These are phyloP conservation scores for Pleurotus tuoliensis DNA, from an alignment of 768 basidiomycete genomes.

Conservation along the genomic window DNA sequence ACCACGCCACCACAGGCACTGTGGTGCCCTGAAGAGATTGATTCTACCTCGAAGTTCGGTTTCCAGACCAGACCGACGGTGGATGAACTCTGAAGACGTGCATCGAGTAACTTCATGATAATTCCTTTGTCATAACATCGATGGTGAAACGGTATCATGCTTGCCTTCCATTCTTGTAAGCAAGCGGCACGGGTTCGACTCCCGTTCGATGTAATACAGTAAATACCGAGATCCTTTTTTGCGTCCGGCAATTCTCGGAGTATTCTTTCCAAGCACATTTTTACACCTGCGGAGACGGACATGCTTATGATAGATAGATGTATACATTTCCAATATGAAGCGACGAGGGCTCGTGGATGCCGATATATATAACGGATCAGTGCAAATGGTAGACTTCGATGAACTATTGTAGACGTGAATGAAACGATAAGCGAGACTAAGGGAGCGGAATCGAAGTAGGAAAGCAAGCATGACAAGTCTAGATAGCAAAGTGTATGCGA, in stretches of 20 bases:
- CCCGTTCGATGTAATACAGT: conserved; percentile 24
- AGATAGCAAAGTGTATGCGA: neutral
- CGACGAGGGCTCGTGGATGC: too few species aligned
- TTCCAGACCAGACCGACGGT: too few species aligned
- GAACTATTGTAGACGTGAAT: neutral
- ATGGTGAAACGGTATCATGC: conserved; percentile 64
- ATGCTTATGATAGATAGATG: neutral
- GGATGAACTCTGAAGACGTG: too few species aligned
- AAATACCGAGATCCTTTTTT: neutral
- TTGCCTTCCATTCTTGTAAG: conserved; percentile 39
- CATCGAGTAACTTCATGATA: too few species aligned
- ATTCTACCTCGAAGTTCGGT: too few species aligned
- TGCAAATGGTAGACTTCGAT: neutral
- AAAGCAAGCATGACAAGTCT: neutral
- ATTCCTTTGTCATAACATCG: neutral
- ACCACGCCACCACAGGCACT: too few species aligned
- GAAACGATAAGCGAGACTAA: neutral
- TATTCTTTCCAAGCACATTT: neutral
- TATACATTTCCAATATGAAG: too few species aligned
- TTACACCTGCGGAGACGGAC: neutral
- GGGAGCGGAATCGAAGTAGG: neutral
- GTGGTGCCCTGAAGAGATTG: too few species aligned
- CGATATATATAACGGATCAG: too few species aligned
- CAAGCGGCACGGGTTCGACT: conserved; percentile 40
- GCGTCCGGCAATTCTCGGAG: too few species aligned